A percentile compares a stretch with the other conserved stretches of the same genome.
Conservation (phyloP, 2,329 filamentous ascomycete species). For the Rugonectria rugulosa region DNA sequence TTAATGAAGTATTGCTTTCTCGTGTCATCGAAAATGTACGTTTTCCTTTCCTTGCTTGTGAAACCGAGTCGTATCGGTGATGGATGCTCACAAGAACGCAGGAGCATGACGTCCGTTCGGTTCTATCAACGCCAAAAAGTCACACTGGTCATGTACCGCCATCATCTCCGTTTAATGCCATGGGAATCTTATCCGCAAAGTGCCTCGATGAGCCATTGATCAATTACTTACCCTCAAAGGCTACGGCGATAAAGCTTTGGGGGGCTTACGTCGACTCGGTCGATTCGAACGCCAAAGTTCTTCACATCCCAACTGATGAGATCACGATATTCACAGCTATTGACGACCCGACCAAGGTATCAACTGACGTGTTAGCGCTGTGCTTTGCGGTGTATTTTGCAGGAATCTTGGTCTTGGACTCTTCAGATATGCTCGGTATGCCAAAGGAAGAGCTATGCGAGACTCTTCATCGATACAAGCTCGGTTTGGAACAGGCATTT, state of each 20-base stretch:
- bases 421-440: slow-evolving; percentile 44
- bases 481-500: slow-evolving; percentile 48
- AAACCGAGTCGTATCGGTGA: background rate
- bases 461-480: slow-evolving; percentile 41
- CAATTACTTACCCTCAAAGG: slow-evolving; percentile 37
- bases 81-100: too few species aligned
- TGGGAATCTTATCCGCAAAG: slow-evolving; percentile 43
- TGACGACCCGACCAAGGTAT: slow-evolving; percentile 38
- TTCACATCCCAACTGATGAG: slow-evolving; percentile 43
- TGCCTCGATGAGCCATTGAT: slow-evolving; percentile 23
- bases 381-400: slow-evolving; percentile 60
- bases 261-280: slow-evolving; percentile 39
- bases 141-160: background rate
- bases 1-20: slow-evolving; percentile 48
- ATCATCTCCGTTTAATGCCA: slow-evolving; percentile 41
- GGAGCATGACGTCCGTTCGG: slow-evolving; percentile 37
- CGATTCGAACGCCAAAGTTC: slow-evolving; percentile 40
- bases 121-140: slow-evolving; percentile 29
- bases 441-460: slow-evolving; percentile 34
- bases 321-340: slow-evolving; percentile 43
- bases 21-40: slow-evolving; percentile 45
- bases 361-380: slow-evolving; percentile 44
- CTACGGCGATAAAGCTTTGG: slow-evolving; percentile 42
- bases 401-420: slow-evolving; percentile 50
- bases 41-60: background rate